These are phyloP conservation scores for Rugonectria rugulosa DNA, from an alignment of 2,329 filamentous ascomycete genomes.

Conservation along the genomic window DNA sequence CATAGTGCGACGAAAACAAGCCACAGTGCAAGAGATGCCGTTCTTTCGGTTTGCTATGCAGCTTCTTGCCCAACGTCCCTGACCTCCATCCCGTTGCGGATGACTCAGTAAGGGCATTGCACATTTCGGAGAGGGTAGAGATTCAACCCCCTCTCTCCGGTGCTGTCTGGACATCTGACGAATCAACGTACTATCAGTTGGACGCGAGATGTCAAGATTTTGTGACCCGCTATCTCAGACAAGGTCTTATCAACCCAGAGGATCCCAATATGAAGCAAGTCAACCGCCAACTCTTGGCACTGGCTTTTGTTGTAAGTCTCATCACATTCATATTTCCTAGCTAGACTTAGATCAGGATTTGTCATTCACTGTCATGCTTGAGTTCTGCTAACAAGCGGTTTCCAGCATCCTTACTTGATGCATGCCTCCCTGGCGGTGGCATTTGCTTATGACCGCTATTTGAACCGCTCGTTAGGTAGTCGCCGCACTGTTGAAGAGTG, in stretches of 20 bases:
- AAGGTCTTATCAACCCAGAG: slow-evolving; percentile 46
- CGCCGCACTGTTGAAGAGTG: slow-evolving; percentile 48
- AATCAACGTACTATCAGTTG: slow-evolving; percentile 44
- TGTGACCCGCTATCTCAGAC: slow-evolving; percentile 48
- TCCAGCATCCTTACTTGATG: slow-evolving; percentile 53
- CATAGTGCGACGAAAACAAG: slow-evolving; percentile 57
- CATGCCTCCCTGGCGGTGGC: slow-evolving; percentile 54
- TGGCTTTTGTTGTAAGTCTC: slow-evolving; percentile 49
- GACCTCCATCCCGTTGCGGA: slow-evolving; percentile 48
- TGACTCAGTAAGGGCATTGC: slow-evolving; percentile 30
- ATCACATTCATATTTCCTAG: neutral
- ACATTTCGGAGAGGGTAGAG: slow-evolving; percentile 23
- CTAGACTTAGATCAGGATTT: neutral
- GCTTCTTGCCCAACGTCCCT: slow-evolving; percentile 45
- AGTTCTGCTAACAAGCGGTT: neutral
- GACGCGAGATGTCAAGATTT: slow-evolving; percentile 51
- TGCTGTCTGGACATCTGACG: slow-evolving; percentile 46
- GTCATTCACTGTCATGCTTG: neutral
- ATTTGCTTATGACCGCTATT: slow-evolving; percentile 48
- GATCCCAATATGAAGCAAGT: slow-evolving; percentile 48
- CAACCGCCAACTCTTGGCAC: slow-evolving; percentile 47
- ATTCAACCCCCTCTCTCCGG: slow-evolving; percentile 37
- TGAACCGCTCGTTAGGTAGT: slow-evolving; percentile 30
- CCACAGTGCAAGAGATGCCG: slow-evolving; percentile 52
- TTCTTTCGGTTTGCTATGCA: slow-evolving; percentile 55